Evolutionary conservation across 192 early-diverging fungal genomes (phyloP).

Genomic region (Umbelopsis isabellina): DNA sequence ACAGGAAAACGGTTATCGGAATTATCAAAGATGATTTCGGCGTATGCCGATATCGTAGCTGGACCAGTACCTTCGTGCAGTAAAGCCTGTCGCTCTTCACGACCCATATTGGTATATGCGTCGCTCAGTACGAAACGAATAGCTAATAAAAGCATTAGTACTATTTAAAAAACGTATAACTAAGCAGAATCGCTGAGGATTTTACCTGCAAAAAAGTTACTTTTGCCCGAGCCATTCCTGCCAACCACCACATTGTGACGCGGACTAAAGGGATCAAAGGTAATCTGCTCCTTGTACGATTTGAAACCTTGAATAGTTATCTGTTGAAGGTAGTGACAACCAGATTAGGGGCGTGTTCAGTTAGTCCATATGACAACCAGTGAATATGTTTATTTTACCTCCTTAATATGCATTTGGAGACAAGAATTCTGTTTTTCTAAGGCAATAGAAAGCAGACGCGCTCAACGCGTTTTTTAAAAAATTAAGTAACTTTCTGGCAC

Average conservation of each 20-base stretch:
- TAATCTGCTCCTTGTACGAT: constrained; percentile 97
- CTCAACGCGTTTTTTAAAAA: constrained; percentile 12
- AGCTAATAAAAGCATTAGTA: constrained; percentile 51
- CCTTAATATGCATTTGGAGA: constrained; percentile 22
- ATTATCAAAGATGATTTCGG: constrained; percentile 97
- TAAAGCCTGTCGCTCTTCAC: constrained; percentile 92
- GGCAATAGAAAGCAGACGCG: neutral
- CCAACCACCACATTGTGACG: constrained; percentile 96
- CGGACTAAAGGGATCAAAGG: constrained; percentile 89
- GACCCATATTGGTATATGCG: constrained; percentile 90
- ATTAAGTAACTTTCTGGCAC: neutral
- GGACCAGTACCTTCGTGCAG: constrained; percentile 93
- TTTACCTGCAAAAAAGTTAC: constrained; percentile 94
- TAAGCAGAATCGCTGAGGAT: neutral
- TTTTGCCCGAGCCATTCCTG: constrained; percentile 96
- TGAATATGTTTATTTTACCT: neutral
- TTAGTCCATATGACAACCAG: neutral
- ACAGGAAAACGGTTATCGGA: constrained; percentile 92
- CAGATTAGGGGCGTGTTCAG: neutral
- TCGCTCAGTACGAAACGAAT: constrained; percentile 96
- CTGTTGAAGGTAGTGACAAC: constrained; percentile 34
- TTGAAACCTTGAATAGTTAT: constrained; percentile 99
- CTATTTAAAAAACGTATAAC: neutral
- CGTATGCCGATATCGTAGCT: constrained; percentile 93
- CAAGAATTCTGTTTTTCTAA: neutral